These are phyloP conservation scores for Naganishia vaughanmartiniae DNA, from an alignment of 768 basidiomycete genomes.

Conservation along the genomic window DNA sequence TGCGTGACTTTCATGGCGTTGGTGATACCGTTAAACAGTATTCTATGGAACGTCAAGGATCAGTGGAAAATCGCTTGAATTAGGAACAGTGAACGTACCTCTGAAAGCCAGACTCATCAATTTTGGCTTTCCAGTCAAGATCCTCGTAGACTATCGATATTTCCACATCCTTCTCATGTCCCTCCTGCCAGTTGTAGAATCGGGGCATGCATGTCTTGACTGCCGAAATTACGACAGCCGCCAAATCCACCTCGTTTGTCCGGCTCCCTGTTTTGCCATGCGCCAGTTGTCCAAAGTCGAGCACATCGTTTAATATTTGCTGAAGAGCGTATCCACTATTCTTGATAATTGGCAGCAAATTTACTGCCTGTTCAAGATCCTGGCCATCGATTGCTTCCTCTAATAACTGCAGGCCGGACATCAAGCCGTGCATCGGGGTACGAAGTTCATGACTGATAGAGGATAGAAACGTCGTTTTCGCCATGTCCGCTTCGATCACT, in stretches of 20 bases:
- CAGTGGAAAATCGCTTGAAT: background rate
- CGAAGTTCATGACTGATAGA: conserved; percentile 47
- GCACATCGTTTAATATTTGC: conserved; percentile 39
- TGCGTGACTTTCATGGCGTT: conserved; percentile 38
- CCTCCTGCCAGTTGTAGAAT: background rate
- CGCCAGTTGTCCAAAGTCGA: conserved; percentile 30
- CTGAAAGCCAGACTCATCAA: conserved; percentile 37
- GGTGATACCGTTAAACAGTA: conserved; percentile 41
- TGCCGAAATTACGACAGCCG: background rate
- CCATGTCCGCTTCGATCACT: conserved; percentile 39
- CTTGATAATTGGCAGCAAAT: conserved; percentile 31
- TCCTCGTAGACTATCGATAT: conserved; percentile 37
- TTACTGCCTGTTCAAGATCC: conserved; percentile 26
- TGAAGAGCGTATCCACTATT: conserved; percentile 35
- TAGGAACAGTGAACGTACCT: conserved; percentile 30
- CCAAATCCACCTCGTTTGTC: background rate
- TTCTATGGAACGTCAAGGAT: conserved; percentile 29
- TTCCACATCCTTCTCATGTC: background rate
- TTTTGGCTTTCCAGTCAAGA: conserved; percentile 36
- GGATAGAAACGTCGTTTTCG: conserved; percentile 43
- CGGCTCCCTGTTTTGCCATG: background rate
- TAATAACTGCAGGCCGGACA: conserved; percentile 39
- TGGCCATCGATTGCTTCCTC: conserved; percentile 21
- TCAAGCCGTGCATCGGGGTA: conserved; percentile 43
- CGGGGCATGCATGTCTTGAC: conserved; percentile 15